Evolutionary conservation across 2,329 filamentous ascomycete species (phyloP).

Genomic region (Fusarium solani-melongenae): DNA sequence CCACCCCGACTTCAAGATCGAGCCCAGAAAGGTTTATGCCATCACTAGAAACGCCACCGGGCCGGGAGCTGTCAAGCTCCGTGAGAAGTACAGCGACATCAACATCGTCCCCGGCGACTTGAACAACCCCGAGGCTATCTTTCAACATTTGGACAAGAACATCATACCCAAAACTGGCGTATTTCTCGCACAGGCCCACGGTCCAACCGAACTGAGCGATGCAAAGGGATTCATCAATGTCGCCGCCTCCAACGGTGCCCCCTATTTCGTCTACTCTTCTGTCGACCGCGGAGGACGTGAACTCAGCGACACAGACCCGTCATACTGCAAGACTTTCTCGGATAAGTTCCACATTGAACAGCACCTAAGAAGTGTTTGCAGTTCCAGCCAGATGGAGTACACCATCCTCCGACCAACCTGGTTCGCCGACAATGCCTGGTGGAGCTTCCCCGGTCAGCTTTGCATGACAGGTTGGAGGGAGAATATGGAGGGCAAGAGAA

Average conservation of each 20-base stretch:
- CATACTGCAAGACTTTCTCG: conserved; percentile 45
- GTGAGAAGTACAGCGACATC: conserved; percentile 53
- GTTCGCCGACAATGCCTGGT: conserved; percentile 42
- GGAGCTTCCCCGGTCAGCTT: conserved; percentile 40
- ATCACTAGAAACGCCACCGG: conserved; percentile 62
- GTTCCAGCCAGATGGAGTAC: conserved; percentile 38
- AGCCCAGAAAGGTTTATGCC: conserved; percentile 52
- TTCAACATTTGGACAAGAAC: conserved; percentile 44
- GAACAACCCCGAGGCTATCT: conserved; percentile 59
- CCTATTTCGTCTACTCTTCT: conserved; percentile 70
- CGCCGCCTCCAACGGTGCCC: conserved; percentile 59
- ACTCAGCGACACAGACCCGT: conserved; percentile 57
- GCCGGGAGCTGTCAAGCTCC: conserved; percentile 51
- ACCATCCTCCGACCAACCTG: conserved; percentile 45
- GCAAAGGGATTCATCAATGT: conserved; percentile 65
- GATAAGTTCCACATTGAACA: conserved; percentile 70
- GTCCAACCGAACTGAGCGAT: conserved; percentile 56
- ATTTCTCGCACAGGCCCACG: conserved; percentile 44
- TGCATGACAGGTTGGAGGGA: conserved; percentile 44
- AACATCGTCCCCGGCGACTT: conserved; percentile 67
- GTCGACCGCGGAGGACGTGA: conserved; percentile 72
- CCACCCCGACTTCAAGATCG: conserved; percentile 54
- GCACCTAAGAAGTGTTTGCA: conserved; percentile 58
- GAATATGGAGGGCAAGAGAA: conserved; percentile 39
- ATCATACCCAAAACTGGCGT: conserved; percentile 27